Conservation (phyloP, 2,329 filamentous ascomycete genomes). For the Chaetothyriales sp. region DNA sequence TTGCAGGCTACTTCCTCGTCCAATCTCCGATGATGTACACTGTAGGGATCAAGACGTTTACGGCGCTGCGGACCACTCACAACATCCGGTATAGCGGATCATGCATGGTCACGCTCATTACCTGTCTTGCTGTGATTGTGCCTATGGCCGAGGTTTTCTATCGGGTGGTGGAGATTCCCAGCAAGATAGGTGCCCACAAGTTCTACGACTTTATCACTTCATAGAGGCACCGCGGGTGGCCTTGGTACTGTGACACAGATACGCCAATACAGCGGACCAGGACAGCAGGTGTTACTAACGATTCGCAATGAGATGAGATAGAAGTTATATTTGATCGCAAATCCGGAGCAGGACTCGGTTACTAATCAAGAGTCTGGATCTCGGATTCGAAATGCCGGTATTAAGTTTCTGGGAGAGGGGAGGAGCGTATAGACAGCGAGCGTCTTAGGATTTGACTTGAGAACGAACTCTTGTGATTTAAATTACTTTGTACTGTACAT, state of each 20-base stretch:
- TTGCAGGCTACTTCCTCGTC: constrained; percentile 27
- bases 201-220: constrained; percentile 4
- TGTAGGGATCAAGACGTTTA: constrained; percentile 26
- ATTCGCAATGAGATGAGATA: too few relatives aligned
- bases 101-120: constrained; percentile 1
- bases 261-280: neutral
- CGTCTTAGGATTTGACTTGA: too few relatives aligned
- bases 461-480: too few relatives aligned
- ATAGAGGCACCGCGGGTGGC: neutral
- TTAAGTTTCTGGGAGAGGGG: neutral
- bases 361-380: neutral
- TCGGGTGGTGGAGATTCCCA: constrained; percentile 2
- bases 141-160: constrained; percentile 1
- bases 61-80: constrained; percentile 1
- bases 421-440: neutral
- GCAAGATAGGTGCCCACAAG: neutral
- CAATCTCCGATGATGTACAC: constrained; percentile 30
- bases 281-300: neutral
- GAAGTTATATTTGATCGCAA: neutral
- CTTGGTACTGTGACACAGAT: neutral
- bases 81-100: neutral
- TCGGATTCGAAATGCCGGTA: neutral
- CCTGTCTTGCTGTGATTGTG: neutral
- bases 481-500: too few relatives aligned
- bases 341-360: neutral